Conservation (phyloP, 345 rosid species). For the Nephelium lappaceum region DNA sequence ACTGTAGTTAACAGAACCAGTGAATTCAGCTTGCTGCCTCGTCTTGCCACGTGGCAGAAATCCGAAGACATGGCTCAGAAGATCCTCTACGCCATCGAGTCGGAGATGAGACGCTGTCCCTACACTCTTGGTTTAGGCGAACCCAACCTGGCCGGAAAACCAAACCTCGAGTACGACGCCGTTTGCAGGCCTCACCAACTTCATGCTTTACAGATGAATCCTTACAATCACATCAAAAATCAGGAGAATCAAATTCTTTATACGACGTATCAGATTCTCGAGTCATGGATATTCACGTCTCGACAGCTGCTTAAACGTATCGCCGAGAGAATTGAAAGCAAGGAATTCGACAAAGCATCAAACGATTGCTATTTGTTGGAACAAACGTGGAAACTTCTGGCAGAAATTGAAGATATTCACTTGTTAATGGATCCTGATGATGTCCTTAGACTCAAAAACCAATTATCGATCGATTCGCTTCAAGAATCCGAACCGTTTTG, state of each 20-base stretch:
- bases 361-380: slow-evolving; percentile 63
- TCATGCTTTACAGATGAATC: slow-evolving; percentile 49
- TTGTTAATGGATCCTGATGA: slow-evolving; percentile 84
- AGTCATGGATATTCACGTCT: slow-evolving; percentile 72
- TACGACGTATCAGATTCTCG: slow-evolving; percentile 74
- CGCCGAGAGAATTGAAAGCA: slow-evolving; percentile 42
- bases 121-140: slow-evolving; percentile 89
- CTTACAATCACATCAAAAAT: slow-evolving; percentile 62
- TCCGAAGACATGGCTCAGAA: slow-evolving; percentile 69
- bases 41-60: slow-evolving; percentile 73
- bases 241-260: slow-evolving; percentile 71
- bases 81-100: slow-evolving; percentile 66
- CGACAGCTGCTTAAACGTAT: slow-evolving; percentile 52
- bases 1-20: slow-evolving; percentile 58
- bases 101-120: slow-evolving; percentile 74
- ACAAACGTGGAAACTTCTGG: slow-evolving; percentile 72
- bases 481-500: slow-evolving; percentile 69
- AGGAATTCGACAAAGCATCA: slow-evolving; percentile 50
- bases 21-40: slow-evolving; percentile 75
- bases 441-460: slow-evolving; percentile 69
- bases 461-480: slow-evolving; percentile 48
- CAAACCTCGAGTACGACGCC: slow-evolving; percentile 80
- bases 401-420: slow-evolving; percentile 76
- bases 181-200: slow-evolving; percentile 71
- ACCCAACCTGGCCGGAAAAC: slow-evolving; percentile 75